A percentile compares a stretch with the other conserved stretches of the same genome.
Evolutionary conservation across 2,329 filamentous ascomycete genomes (phyloP).

Genomic region (Stemphylium beticola): DNA sequence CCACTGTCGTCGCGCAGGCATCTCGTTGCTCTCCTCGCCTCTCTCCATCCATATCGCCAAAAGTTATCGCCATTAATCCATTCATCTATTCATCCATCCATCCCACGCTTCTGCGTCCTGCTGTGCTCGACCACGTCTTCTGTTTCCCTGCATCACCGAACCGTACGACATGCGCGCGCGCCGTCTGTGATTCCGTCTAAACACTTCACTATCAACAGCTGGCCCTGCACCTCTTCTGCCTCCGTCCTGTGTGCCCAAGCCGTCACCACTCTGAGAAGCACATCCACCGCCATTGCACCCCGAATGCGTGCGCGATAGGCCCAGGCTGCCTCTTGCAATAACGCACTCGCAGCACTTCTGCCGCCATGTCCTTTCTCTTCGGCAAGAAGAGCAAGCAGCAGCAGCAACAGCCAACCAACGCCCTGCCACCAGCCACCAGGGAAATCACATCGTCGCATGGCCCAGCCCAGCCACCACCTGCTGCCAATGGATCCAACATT

Average conservation of each 20-base stretch:
- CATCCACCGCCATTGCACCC: slow-evolving; percentile 18
- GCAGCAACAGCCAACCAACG: slow-evolving; percentile 28
- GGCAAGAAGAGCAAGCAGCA: slow-evolving; percentile 55
- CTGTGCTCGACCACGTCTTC: slow-evolving; percentile 1
- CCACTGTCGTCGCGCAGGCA: neutral
- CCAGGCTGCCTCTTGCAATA: slow-evolving; percentile 29
- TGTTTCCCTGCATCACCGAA: neutral
- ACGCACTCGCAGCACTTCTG: slow-evolving; percentile 26
- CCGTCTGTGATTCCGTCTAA: slow-evolving; percentile 11
- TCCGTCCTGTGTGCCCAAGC: slow-evolving; percentile 10
- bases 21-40: slow-evolving; percentile 8
- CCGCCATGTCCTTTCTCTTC: slow-evolving; percentile 61
- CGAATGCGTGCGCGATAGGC: slow-evolving; percentile 44
- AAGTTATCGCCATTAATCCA: neutral
- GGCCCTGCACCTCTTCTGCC: slow-evolving; percentile 10
- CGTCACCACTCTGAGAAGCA: slow-evolving; percentile 12
- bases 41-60: slow-evolving; percentile 1
- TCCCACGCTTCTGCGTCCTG: slow-evolving; percentile 1
- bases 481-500: slow-evolving; percentile 52
- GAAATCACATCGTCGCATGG: slow-evolving; percentile 65
- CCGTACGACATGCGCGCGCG: slow-evolving; percentile 24
- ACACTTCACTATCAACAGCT: slow-evolving; percentile 6
- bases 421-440: slow-evolving; percentile 61
- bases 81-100: neutral
- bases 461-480: slow-evolving; percentile 49